phyloP scores from a whole-genome alignment of 1,284 basidiomycete genomes.

The Heterobasidion irregulare region DNA sequence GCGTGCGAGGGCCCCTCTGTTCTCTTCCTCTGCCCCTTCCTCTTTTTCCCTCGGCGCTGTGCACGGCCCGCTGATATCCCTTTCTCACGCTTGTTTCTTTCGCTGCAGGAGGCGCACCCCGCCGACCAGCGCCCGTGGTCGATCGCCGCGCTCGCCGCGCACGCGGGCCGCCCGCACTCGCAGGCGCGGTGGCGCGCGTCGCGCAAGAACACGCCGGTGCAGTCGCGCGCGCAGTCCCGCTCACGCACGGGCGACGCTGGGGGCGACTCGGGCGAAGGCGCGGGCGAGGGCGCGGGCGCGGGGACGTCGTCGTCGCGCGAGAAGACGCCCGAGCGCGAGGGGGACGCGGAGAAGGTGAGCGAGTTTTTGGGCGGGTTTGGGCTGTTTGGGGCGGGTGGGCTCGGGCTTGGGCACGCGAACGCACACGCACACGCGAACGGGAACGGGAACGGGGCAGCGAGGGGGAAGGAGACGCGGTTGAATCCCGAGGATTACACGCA shows the following conservation, averaged over 20 bases:
- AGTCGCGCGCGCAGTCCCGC: too few relatives aligned
- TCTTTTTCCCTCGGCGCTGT: not conserved
- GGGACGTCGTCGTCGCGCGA: not conserved
- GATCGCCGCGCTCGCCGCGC: too few relatives aligned
- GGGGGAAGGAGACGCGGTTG: not conserved
- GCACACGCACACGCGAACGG: not conserved
- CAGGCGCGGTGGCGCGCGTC: too few relatives aligned
- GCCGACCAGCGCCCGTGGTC: too few relatives aligned
- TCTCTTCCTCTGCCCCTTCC: not conserved
- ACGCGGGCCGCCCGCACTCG: too few relatives aligned
- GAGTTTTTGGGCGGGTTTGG: not conserved
- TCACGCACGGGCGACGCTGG: too few relatives aligned
- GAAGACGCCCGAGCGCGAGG: not conserved
- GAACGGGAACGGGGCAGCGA: not conserved
- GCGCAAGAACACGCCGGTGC: too few relatives aligned
- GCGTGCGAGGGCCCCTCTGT: conserved; percentile 17
- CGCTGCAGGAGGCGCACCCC: not conserved
- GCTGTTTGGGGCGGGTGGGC: not conserved
- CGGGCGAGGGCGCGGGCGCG: too few relatives aligned
- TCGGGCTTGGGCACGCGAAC: not conserved
- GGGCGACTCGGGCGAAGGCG: too few relatives aligned
- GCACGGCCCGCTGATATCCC: not conserved
- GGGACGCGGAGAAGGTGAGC: not conserved
- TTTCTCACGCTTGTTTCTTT: not conserved
- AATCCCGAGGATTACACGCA: conserved; percentile 75